These are phyloP conservation scores for Triticum dicoccoides DNA, from an alignment of 176 grass and related monocot genomes.

Conservation along the genomic window DNA sequence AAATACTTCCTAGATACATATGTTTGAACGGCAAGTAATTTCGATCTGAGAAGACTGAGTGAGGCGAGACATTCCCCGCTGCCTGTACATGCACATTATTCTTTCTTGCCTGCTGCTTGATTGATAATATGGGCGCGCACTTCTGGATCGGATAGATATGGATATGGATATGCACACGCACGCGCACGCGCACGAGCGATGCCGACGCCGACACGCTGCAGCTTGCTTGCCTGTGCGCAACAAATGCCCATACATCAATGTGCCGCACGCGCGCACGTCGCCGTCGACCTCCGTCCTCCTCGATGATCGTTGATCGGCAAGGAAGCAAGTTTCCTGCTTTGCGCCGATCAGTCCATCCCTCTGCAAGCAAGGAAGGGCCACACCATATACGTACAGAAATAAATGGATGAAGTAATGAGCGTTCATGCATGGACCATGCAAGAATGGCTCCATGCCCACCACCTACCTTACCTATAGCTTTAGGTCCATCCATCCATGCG, in stretches of 20 bases:
- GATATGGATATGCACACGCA: neutral
- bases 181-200: neutral
- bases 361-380: neutral
- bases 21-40: neutral
- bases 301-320: too few species aligned
- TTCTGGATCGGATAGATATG: too few species aligned
- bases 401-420: neutral
- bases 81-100: too few species aligned
- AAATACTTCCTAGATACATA: too few species aligned
- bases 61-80: constrained; percentile 1
- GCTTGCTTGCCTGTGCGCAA: neutral
- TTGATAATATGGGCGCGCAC: neutral
- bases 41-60: neutral
- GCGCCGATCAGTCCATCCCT: neutral
- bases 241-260: neutral
- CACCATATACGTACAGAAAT: too few species aligned
- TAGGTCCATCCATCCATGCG: too few species aligned
- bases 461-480: too few species aligned
- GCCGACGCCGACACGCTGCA: too few species aligned
- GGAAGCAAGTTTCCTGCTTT: neutral
- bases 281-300: neutral
- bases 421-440: too few species aligned
- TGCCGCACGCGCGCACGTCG: neutral
- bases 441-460: too few species aligned
- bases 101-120: too few species aligned